A percentile compares a stretch with the other conserved stretches of the same genome.
Evolutionary conservation across 306 rosid species (phyloP).

Genomic region (Vigna radiata): DNA sequence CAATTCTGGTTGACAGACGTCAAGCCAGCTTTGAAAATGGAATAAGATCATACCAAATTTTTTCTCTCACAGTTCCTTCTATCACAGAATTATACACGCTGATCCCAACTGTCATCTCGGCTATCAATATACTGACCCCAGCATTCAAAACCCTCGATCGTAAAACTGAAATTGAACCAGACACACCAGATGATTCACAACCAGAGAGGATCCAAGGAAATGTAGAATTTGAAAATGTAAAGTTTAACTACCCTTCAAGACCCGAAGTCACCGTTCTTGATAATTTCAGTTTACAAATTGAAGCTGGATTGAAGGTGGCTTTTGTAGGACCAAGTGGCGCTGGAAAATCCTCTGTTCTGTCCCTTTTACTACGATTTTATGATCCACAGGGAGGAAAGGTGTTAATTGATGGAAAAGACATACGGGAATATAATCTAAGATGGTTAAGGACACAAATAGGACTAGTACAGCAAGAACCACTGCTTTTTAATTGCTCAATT

Average conservation of each 20-base stretch:
- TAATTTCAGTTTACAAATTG: conserved; percentile 73
- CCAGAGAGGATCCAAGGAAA: conserved; percentile 60
- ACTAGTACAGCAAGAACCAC: conserved; percentile 88
- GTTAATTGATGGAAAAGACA: conserved; percentile 70
- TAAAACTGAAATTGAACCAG: conserved; percentile 75
- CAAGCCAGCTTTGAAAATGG: conserved; percentile 73
- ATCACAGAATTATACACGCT: conserved; percentile 89
- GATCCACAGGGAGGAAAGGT: conserved; percentile 72
- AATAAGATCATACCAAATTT: conserved; percentile 88
- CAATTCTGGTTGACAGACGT: conserved; percentile 62
- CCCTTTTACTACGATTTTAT: conserved; percentile 80
- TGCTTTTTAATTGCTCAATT: conserved; percentile 79
- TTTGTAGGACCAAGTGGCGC: conserved; percentile 90
- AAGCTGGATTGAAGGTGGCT: conserved; percentile 74
- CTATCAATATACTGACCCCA: conserved; percentile 76
- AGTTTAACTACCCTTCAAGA: conserved; percentile 75
- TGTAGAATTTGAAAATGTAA: conserved; percentile 65
- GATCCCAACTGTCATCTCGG: conserved; percentile 84
- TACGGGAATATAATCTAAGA: conserved; percentile 74
- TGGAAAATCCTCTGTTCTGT: conserved; percentile 79
- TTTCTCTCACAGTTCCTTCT: conserved; percentile 93
- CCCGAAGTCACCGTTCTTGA: conserved; percentile 68
- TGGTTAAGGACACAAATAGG: conserved; percentile 83
- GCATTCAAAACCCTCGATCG: conserved; percentile 82
- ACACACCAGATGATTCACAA: conserved; percentile 56